Base-by-base conservation (phyloP, 345 rosid genomes). In the Cardamine chenopodiifolia region DNA sequence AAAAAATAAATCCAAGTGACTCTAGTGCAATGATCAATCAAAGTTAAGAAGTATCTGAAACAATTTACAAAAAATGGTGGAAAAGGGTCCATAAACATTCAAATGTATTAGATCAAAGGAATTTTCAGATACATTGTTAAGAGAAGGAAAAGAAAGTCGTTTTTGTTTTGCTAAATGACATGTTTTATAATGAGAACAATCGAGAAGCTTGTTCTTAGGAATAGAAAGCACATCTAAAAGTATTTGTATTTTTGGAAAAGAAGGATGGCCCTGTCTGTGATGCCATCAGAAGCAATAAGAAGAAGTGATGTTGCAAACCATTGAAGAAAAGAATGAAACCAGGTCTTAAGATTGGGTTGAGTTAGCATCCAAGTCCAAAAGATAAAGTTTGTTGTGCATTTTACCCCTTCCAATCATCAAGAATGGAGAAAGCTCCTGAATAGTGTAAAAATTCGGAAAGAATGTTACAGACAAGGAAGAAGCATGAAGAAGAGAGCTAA, bases 381-480 rank as follows among this genome's bases (percentile, higher is more conserved):
- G 1, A n/a, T 61, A 61, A 10, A 37, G 66, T 3, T 61, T 61
- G 11, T 37, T 6, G 0, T 6, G 1, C 0, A 61, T 0, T 1
- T 7, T 13, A 61, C 48, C 49, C 28, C 19, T 61, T 11, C 31
- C 49, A 40, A 42, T 64, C 69, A 29, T 45, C 55, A n/a, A 64
- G 55, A 2, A 17, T 10, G 0, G 40, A 64, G 17, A 8, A 64
- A 12, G 29, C 39, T 17, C 55, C 55, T 45, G 59, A 3, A 49
- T 48, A 0, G 7, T 12, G 4, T 18, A 48, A 66, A 19, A 66
- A 2, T 3, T 10, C 2, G 58, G 31, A 10, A 3, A 29, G 7
- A 39, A 39, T 0, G 44, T 39, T 4, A 12, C n/a, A 3, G 44
- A 39, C 0, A 12, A 13, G 2, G 44, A 66, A 49, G 4, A 13